Base-by-base conservation (phyloP, 257 asterid species). In the Cinchona pubescens region DNA sequence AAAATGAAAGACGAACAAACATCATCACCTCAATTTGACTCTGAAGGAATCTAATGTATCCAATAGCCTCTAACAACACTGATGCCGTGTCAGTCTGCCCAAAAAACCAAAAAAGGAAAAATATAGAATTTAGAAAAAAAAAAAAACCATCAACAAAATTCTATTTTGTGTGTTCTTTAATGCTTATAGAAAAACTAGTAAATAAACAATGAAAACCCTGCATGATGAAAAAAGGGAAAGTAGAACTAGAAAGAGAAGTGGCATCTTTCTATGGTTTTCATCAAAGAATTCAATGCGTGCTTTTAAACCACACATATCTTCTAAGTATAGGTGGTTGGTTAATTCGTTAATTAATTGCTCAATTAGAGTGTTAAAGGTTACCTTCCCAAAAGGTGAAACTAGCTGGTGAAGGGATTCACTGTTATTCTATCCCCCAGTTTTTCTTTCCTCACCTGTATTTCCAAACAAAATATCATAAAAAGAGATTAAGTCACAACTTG, bases 31-130 rank as follows among this genome's bases (percentile, higher is more conserved):
- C 92, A 83, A 92, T 80, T 82, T 92, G 97, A 76, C 79, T 88
- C 79, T 92, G 93, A 69, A 92, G 97, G 96, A 92, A 92, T 89
- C 92, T 88, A 63, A 92, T 84, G 89, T 92, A 92, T 42, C 97
- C 96, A 83, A 90, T 86, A 23, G 92, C 92, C 84, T 92, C 97
- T 82, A 92, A 78, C 90, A 92, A 76, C 37, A 92, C 96, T 55
- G 95, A 88, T 71, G 97, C 96, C 64, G 96, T 92, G 96, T 92
- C 97, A 85, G 97, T 92, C 97, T 90, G 96, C 90, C n/a, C n/a
- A 81, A 59, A 73, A 80, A 53, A 45, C 0, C 64, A 62, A 79
- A 46, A 65, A 51, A 46, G 37, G 23, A 66, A 73, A 69, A 12
- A 5, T 34, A 55, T 19, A 55, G 2, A 12, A 21, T 18, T 53